Conservation (phyloP, 2,329 filamentous ascomycete genomes). For the Pseudopithomyces maydicus region DNA sequence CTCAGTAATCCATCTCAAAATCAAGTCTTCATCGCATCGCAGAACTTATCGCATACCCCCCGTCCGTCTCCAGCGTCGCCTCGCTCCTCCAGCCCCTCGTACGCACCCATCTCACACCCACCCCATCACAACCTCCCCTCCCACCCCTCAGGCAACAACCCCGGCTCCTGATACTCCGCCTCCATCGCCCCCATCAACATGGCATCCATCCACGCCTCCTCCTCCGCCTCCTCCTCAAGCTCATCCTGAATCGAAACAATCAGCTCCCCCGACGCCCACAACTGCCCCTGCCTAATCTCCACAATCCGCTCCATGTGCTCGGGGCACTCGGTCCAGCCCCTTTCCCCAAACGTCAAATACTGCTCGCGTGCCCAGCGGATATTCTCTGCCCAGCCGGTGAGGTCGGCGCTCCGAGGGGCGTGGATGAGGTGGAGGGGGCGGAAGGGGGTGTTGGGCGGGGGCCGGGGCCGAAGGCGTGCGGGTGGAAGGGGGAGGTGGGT, state of each 20-base stretch:
- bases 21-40: too few species aligned
- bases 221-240: neutral
- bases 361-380: constrained; percentile 29
- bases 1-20: too few species aligned
- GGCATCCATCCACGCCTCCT: neutral
- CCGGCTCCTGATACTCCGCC: neutral
- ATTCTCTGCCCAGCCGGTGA: constrained; percentile 32
- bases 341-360: constrained; percentile 9
- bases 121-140: too few species aligned
- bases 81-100: too few species aligned
- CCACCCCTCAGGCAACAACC: neutral
- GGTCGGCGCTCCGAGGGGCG: constrained; percentile 17
- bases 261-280: constrained; percentile 26
- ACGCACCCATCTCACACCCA: too few species aligned
- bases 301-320: constrained; percentile 30
- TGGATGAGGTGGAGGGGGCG: constrained; percentile 20
- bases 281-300: constrained; percentile 15
- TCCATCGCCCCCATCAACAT: neutral
- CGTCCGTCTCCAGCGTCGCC: too few species aligned
- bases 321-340: constrained; percentile 29
- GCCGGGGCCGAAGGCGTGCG: constrained; percentile 21
- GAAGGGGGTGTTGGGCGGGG: constrained; percentile 23
- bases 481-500: neutral
- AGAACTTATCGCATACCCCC: too few species aligned
- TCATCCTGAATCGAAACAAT: constrained; percentile 2